Conservation (phyloP, 306 rosid species). For the Malus asiatica region DNA sequence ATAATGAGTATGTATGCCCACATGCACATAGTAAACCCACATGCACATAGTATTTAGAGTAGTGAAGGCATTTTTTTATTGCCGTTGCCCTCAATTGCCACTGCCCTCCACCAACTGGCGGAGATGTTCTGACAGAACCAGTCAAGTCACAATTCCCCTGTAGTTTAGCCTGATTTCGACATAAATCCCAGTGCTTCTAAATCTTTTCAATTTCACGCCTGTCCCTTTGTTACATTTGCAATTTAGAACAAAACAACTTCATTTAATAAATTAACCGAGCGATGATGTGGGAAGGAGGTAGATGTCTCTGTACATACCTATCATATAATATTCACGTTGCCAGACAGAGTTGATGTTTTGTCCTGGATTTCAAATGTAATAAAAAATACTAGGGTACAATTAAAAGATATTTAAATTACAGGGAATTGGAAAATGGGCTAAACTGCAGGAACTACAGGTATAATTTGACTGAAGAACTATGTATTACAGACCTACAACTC, state of each 20-base stretch:
- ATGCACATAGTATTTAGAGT: too few species aligned
- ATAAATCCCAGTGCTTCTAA: background rate
- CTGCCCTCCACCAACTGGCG: too few species aligned
- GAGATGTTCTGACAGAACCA: background rate
- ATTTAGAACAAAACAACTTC: background rate
- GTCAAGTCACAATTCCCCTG: background rate
- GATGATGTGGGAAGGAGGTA: background rate
- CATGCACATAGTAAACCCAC: too few species aligned
- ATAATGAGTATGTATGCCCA: too few species aligned
- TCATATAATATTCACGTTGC: background rate
- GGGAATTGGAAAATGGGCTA: too few species aligned
- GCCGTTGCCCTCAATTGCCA: too few species aligned
- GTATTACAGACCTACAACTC: too few species aligned
- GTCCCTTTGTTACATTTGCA: background rate
- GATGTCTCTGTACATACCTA: background rate
- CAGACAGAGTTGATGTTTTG: background rate
- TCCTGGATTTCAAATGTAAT: background rate
- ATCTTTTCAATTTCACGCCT: background rate
- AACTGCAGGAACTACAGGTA: too few species aligned
- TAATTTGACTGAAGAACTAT: too few species aligned
- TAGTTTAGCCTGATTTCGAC: background rate
- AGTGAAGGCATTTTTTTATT: too few species aligned
- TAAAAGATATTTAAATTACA: background rate
- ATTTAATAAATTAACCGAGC: background rate
- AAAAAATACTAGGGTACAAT: background rate